phyloP scores from a whole-genome alignment of 108 stramenopile species.

The Poteriospumella lacustris region DNA sequence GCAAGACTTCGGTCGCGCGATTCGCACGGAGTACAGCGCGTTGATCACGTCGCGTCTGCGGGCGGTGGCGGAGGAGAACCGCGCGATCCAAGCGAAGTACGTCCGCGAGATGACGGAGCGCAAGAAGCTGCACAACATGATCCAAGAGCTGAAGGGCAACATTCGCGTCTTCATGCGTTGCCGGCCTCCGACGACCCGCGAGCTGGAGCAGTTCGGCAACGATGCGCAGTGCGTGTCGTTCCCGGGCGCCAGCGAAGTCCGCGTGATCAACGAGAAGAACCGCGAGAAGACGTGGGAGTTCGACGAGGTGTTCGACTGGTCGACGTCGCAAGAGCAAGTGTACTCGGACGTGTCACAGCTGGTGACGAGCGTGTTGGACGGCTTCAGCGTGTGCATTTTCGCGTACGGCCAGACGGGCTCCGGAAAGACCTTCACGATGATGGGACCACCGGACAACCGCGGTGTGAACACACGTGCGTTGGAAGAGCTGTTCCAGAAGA shows the following conservation, averaged over 20 bases:
- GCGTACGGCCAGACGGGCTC: conserved; percentile 91
- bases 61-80: background rate
- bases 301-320: conserved; percentile 89
- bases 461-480: conserved; percentile 53
- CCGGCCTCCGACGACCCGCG: conserved; percentile 39
- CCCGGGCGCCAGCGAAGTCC: conserved; percentile 33
- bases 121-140: background rate
- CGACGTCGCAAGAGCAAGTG: conserved; percentile 71
- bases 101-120: conserved; percentile 11
- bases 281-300: conserved; percentile 64
- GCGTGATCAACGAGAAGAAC: conserved; percentile 29
- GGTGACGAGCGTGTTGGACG: conserved; percentile 86
- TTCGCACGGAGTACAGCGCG: background rate
- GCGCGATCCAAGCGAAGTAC: background rate
- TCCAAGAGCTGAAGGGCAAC: conserved; percentile 58
- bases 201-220: conserved; percentile 26
- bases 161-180: conserved; percentile 59
- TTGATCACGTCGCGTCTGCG: background rate
- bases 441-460: conserved; percentile 50
- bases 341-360: conserved; percentile 90
- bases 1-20: too few relatives aligned
- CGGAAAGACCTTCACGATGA: conserved; percentile 62
- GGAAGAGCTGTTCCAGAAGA: conserved; percentile 64
- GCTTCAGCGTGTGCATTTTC: conserved; percentile 97
- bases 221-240: conserved; percentile 19